These are phyloP conservation scores for Irineochytrium annulatum DNA, from an alignment of 192 early-diverging fungal genomes.

Conservation along the genomic window DNA sequence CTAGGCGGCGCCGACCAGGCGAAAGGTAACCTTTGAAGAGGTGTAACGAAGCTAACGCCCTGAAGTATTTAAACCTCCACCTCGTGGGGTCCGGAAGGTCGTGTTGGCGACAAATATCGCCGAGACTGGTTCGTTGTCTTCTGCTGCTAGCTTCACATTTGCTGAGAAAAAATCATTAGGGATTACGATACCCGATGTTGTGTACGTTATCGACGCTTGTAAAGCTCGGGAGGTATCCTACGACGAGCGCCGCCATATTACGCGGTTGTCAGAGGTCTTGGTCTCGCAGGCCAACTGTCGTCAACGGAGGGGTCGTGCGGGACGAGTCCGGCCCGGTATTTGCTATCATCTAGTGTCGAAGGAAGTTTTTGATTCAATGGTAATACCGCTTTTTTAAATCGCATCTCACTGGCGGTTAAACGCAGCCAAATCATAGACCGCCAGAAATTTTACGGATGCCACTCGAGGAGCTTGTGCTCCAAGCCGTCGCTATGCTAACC, in stretches of 20 bases:
- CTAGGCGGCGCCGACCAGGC: slow-evolving; percentile 63
- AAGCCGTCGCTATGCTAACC: slow-evolving; percentile 2
- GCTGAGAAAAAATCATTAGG: no score
- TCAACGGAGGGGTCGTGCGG: slow-evolving; percentile 80
- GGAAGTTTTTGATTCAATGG: slow-evolving; percentile 44
- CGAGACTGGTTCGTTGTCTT: slow-evolving; percentile 77
- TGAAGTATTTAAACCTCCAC: slow-evolving; percentile 55
- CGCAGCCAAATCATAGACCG: slow-evolving; percentile 36
- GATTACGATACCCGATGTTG: slow-evolving; percentile 65
- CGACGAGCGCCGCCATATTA: slow-evolving; percentile 57
- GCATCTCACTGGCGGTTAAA: not conserved
- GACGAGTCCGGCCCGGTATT: slow-evolving; percentile 68
- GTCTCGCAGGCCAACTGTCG: slow-evolving; percentile 61
- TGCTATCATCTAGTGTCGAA: slow-evolving; percentile 72
- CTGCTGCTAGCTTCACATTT: no score
- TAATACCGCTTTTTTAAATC: slow-evolving; percentile 16
- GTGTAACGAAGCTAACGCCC: not conserved
- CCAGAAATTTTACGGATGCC: slow-evolving; percentile 80
- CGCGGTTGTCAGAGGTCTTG: slow-evolving; percentile 56
- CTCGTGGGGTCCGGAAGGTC: slow-evolving; percentile 55
- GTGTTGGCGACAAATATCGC: slow-evolving; percentile 78
- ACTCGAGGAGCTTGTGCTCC: slow-evolving; percentile 66
- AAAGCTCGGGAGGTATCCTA: slow-evolving; percentile 62
- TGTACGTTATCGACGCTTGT: slow-evolving; percentile 70
- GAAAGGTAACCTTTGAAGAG: slow-evolving; percentile 16